Conservation (phyloP, 75 land plant genomes). For the Cryptomeria japonica region DNA sequence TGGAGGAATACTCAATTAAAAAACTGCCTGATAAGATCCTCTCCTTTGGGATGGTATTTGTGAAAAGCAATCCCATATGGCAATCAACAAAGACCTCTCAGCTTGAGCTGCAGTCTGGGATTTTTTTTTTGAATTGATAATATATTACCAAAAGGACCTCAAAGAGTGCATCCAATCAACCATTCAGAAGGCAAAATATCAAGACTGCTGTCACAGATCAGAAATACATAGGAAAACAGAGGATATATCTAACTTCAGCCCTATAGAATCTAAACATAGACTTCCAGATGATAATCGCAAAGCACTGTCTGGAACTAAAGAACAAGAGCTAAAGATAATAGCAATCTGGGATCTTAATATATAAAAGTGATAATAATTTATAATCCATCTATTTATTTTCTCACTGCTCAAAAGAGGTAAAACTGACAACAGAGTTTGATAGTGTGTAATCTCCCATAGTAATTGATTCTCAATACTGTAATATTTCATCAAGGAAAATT, state of each 20-base stretch:
- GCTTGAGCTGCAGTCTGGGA: slow-evolving; percentile 13
- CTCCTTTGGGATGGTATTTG: slow-evolving; percentile 48
- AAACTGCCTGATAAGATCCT: slow-evolving; percentile 6
- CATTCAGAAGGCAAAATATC: too few species aligned
- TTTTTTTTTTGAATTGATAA: too few species aligned
- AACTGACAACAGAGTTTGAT: slow-evolving; percentile 11
- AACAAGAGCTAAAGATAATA: too few species aligned
- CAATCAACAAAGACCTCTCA: slow-evolving; percentile 34
- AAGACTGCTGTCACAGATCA: too few species aligned
- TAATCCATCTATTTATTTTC: slow-evolving; percentile 34
- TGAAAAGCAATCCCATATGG: slow-evolving; percentile 54
- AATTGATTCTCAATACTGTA: slow-evolving; percentile 34
- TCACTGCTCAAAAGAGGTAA: slow-evolving; percentile 47
- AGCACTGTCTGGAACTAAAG: too few species aligned
- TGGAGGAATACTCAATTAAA: too few species aligned
- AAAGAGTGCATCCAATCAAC: too few species aligned
- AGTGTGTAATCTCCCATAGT: slow-evolving; percentile 52
- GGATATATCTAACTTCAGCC: too few species aligned
- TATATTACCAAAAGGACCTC: too few species aligned
- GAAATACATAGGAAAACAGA: too few species aligned
- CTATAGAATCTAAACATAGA: too few species aligned
- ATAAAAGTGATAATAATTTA: slow-evolving; percentile 18
- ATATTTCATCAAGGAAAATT: slow-evolving; percentile 33
- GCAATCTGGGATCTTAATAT: neutral
- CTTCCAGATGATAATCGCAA: too few species aligned